Conservation (phyloP, 768 basidiomycete species). For the Podaxis sp. region DNA sequence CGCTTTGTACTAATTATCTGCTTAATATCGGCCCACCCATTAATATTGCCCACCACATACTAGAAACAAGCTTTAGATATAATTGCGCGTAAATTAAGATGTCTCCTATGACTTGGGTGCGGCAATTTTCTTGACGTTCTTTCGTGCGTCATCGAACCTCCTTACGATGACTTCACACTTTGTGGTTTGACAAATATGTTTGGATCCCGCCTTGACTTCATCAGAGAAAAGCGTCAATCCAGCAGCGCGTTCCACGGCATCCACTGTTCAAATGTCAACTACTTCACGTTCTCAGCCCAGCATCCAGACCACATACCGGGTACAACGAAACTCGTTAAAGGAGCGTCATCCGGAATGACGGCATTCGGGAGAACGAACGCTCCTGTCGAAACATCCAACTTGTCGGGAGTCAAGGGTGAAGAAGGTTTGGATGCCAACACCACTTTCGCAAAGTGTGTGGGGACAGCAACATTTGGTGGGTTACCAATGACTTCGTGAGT, state of each 20-base stretch:
- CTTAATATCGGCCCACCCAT: constrained; percentile 14
- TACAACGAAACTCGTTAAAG: constrained; percentile 76
- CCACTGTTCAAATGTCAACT: constrained; percentile 51
- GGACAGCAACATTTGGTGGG: constrained; percentile 88
- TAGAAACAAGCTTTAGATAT: not conserved
- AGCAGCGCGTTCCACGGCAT: constrained; percentile 87
- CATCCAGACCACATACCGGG: constrained; percentile 55
- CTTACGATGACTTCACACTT: constrained; percentile 88
- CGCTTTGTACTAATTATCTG: constrained; percentile 16
- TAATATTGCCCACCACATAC: constrained; percentile 5
- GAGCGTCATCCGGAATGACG: constrained; percentile 81
- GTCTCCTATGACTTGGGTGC: constrained; percentile 38
- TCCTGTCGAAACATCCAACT: constrained; percentile 79
- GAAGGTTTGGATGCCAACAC: constrained; percentile 75
- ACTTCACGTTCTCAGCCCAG: not conserved
- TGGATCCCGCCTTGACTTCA: constrained; percentile 67
- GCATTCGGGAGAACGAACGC: constrained; percentile 97
- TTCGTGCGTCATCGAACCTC: constrained; percentile 88
- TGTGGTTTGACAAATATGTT: constrained; percentile 85
- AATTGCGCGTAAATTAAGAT: no score
- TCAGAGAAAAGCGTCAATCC: constrained; percentile 88
- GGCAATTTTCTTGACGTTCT: constrained; percentile 55
- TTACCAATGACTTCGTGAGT: constrained; percentile 93
- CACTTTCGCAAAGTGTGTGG: constrained; percentile 98
- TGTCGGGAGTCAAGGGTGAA: constrained; percentile 68